Evolutionary conservation across 1,139 yeast genomes (phyloP), one percentile per base, ranked within the genome.

Genomic region (Kluyveromyces sp.): DNA sequence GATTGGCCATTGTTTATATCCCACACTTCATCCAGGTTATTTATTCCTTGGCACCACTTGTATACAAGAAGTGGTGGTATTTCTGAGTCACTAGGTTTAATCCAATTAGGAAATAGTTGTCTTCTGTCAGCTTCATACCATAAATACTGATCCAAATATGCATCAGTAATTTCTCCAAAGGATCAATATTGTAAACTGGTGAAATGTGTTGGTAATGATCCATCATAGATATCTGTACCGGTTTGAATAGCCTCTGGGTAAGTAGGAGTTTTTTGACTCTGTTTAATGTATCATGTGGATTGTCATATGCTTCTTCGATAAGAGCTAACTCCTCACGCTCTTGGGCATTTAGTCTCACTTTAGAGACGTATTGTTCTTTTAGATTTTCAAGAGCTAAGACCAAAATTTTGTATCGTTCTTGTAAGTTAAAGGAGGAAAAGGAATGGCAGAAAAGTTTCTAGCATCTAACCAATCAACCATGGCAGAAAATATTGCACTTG

Each of bases 121-220:
- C 97, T 70, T 58, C 85, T 83, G 45, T 88, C 96, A 4, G 95
- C 92, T 64, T 92, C 97, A 64, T 85, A 92, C 97, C 97, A 92
- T 45, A 94, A 70, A 58, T 90, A 94, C 59, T 92, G 98, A 61
- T 92, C 98, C 41, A 94, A 69, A 58, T 92, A 94, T 0, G 97
- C 97, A 68, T 94, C 99, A 0, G 97, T 89, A 48, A 94, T 88
- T 61, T 92, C 63, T 94, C 99, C 43, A 89, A 68, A 0, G 97
- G 96, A 61, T 90, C 97, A 25, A 92, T 76, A 7, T 84, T 76
- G 60, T 87, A 90, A 1, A 90, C 90, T 0, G 98, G 98, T 0
- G 83, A 76, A 41, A 90, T 73, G 57, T 83, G 85, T 50, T 84
- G 84, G 60, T 87, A 89, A 56, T 87, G 81, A 60, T 94, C 99